These are phyloP conservation scores for Penicillium parvum DNA, from an alignment of 495 filamentous ascomycete genomes.

Conservation along the genomic window DNA sequence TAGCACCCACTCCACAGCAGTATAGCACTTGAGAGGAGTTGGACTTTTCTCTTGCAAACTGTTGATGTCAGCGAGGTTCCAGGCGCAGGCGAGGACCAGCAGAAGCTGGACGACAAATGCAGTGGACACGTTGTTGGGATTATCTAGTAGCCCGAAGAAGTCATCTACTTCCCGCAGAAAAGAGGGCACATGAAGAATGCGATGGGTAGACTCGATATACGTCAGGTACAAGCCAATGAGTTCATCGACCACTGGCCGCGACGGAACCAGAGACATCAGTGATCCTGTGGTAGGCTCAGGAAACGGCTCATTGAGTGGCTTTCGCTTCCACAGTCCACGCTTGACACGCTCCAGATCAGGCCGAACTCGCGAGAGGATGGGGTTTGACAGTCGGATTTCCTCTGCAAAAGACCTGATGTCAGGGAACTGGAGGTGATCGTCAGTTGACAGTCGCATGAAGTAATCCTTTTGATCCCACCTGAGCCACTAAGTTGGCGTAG, in stretches of 20 bases:
- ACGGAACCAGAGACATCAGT: constrained; percentile 32
- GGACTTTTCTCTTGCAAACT: constrained; percentile 48
- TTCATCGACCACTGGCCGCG: constrained; percentile 45
- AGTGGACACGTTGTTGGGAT: constrained; percentile 25
- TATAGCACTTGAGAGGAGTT: constrained; percentile 40
- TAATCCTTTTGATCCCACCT: no score
- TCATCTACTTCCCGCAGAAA: constrained; percentile 51
- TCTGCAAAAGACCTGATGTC: constrained; percentile 41
- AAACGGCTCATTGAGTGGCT: constrained; percentile 31
- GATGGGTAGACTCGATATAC: constrained; percentile 52
- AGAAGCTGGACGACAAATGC: constrained; percentile 57
- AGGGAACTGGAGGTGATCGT: constrained; percentile 28
- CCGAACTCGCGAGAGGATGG: constrained; percentile 34
- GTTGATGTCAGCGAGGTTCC: constrained; percentile 33
- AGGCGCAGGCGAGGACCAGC: constrained; percentile 61
- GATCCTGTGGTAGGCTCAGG: constrained; percentile 29
- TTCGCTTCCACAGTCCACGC: constrained; percentile 33
- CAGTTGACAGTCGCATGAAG: not conserved
- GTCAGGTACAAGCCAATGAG: constrained; percentile 50
- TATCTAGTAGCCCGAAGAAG: constrained; percentile 41
- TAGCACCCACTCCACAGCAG: constrained; percentile 57
- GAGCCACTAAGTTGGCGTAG: constrained; percentile 39
- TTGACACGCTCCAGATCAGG: constrained; percentile 34
- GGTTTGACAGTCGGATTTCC: constrained; percentile 36
- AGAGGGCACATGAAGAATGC: constrained; percentile 55